These are phyloP conservation scores for Auriculariales sp. DNA, from an alignment of 768 basidiomycete genomes.

Conservation along the genomic window DNA sequence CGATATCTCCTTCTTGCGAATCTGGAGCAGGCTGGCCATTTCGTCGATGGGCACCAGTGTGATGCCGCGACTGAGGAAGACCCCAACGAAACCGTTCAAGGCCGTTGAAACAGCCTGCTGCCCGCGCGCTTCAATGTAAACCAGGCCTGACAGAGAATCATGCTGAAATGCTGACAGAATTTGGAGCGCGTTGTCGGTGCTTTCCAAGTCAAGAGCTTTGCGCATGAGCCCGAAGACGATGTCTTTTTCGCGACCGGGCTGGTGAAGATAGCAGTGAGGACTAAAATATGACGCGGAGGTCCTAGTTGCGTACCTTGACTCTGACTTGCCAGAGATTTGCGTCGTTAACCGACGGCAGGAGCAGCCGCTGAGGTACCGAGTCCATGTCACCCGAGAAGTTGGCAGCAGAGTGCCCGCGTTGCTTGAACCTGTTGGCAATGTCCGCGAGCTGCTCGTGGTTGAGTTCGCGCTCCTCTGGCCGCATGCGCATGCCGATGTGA, in stretches of 20 bases:
- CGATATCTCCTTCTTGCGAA: conserved; percentile 84
- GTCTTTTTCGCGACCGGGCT: conserved; percentile 88
- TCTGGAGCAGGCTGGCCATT: conserved; percentile 91
- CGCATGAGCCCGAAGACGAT: conserved; percentile 91
- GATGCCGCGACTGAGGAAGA: conserved; percentile 73
- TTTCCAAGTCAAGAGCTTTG: conserved; percentile 77
- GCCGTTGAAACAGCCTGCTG: conserved; percentile 76
- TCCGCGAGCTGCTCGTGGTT: conserved; percentile 70
- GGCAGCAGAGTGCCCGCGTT: conserved; percentile 25
- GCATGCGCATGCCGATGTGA: conserved; percentile 32
- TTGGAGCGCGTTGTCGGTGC: conserved; percentile 59
- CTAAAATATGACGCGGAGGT: background rate
- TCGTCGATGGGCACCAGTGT: conserved; percentile 88
- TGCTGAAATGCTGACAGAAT: conserved; percentile 92
- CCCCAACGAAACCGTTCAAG: conserved; percentile 80
- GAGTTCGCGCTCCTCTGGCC: conserved; percentile 48
- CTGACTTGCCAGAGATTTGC: conserved; percentile 91
- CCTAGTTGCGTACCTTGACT: conserved; percentile 51
- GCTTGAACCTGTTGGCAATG: conserved; percentile 72
- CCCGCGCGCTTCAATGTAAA: conserved; percentile 90
- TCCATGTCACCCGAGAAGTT: conserved; percentile 88
- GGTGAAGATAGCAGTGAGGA: background rate
- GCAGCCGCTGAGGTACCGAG: conserved; percentile 77
- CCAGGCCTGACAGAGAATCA: conserved; percentile 87
- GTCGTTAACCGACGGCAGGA: conserved; percentile 96